These are phyloP conservation scores for Citrus cavaleriei DNA, from an alignment of 345 rosid genomes.

Conservation along the genomic window DNA sequence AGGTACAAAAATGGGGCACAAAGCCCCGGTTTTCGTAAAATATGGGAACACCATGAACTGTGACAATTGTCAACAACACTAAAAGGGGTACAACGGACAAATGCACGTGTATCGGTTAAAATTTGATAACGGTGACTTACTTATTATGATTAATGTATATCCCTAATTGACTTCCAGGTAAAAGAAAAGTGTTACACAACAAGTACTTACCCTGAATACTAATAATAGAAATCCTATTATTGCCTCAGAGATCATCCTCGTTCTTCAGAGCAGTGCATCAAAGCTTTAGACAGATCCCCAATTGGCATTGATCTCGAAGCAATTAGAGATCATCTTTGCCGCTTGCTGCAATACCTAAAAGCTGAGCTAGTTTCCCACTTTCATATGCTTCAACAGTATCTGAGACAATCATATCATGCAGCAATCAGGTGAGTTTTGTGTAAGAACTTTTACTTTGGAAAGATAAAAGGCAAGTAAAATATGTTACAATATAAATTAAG, in stretches of 20 bases:
- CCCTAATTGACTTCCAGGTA: background rate
- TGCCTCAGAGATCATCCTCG: background rate
- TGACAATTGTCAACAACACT: no score
- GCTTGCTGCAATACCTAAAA: slow-evolving; percentile 45
- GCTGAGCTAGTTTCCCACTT: slow-evolving; percentile 67
- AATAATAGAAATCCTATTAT: background rate
- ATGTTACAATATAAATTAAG: background rate
- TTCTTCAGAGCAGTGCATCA: background rate
- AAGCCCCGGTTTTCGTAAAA: no score
- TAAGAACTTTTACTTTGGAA: background rate
- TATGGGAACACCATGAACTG: no score
- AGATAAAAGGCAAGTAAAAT: background rate
- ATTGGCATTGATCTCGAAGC: background rate
- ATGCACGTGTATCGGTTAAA: background rate
- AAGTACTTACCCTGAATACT: background rate
- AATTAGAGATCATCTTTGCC: slow-evolving; percentile 43
- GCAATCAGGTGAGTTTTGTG: background rate
- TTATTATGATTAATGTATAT: background rate
- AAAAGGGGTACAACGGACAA: no score
- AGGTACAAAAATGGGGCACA: no score
- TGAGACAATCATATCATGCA: slow-evolving; percentile 23
- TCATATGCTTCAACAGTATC: slow-evolving; percentile 75
- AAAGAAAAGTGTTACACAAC: background rate
- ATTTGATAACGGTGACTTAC: background rate
- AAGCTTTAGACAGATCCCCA: background rate